A percentile compares a stretch with the other conserved stretches of the same genome.
These are phyloP conservation scores for Scutellaria barbata DNA, from an alignment of 257 asterid species.

Conservation along the genomic window DNA sequence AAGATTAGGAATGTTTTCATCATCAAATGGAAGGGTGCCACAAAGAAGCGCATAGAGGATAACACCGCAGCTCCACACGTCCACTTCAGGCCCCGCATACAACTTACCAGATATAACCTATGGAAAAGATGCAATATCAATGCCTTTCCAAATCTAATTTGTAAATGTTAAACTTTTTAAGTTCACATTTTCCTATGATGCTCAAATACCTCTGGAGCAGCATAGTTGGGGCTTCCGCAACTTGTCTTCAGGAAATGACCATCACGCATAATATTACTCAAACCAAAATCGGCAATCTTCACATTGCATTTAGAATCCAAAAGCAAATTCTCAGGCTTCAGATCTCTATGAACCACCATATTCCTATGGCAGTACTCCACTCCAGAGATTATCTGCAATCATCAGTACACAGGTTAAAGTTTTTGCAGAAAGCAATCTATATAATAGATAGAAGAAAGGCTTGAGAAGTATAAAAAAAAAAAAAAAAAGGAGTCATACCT, in stretches of 20 bases:
- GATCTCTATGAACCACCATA: slow-evolving; percentile 98
- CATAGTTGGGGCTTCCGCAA: slow-evolving; percentile 99
- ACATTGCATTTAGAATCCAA: slow-evolving; percentile 91
- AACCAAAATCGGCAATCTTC: slow-evolving; percentile 97
- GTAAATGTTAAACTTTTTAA: background rate
- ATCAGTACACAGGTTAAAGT: slow-evolving; percentile 29
- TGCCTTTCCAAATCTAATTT: slow-evolving; percentile 21
- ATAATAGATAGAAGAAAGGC: background rate
- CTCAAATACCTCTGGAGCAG: slow-evolving; percentile 92
- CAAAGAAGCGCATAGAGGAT: slow-evolving; percentile 98
- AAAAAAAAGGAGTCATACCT: slow-evolving; percentile 49
- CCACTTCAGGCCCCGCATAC: slow-evolving; percentile 99
- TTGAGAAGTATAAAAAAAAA: background rate
- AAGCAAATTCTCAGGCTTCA: slow-evolving; percentile 95
- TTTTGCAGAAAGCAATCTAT: slow-evolving; percentile 19
- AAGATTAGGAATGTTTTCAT: slow-evolving; percentile 96
- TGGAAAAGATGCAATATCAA: slow-evolving; percentile 23
- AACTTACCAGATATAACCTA: slow-evolving; percentile 97
- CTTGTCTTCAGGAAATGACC: slow-evolving; percentile 99
- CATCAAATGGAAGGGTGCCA: slow-evolving; percentile 98
- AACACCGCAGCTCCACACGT: slow-evolving; percentile 99
- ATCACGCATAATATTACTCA: slow-evolving; percentile 98
- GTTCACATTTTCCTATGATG: slow-evolving; percentile 20
- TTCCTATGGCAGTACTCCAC: slow-evolving; percentile 99
- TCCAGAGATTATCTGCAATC: slow-evolving; percentile 89